These are phyloP conservation scores for Coemansia umbellata DNA, from an alignment of 192 early-diverging fungal species.

Conservation along the genomic window DNA sequence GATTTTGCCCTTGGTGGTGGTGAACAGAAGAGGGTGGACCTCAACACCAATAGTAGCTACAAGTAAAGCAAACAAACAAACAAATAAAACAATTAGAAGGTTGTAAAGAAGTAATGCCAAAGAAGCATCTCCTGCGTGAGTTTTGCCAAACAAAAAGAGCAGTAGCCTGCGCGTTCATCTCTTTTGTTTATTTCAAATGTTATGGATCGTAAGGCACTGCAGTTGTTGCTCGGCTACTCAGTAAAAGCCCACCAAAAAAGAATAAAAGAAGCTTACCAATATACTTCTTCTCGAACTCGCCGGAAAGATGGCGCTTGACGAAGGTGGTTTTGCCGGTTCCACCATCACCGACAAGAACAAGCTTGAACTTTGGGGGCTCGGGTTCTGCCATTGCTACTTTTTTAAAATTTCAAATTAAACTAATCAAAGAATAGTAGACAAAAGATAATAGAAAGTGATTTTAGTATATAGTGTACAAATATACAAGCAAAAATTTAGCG, in stretches of 20 bases:
- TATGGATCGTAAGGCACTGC: not conserved
- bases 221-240: too few species aligned
- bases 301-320: slow-evolving; percentile 99
- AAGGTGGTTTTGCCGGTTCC: slow-evolving; percentile 99
- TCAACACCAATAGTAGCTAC: slow-evolving; percentile 98
- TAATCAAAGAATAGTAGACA: slow-evolving; percentile 12
- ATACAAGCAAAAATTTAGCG: too few species aligned
- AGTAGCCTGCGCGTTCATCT: too few species aligned
- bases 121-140: too few species aligned
- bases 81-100: too few species aligned
- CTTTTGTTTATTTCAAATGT: too few species aligned
- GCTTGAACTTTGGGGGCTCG: slow-evolving; percentile 48
- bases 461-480: too few species aligned
- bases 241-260: too few species aligned
- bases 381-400: slow-evolving; percentile 25
- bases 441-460: too few species aligned
- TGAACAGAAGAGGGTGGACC: slow-evolving; percentile 96
- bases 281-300: slow-evolving; percentile 99
- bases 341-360: slow-evolving; percentile 89
- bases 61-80: slow-evolving; percentile 27
- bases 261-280: slow-evolving; percentile 52
- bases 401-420: slow-evolving; percentile 18
- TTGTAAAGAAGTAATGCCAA: too few species aligned
- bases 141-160: too few species aligned
- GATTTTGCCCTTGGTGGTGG: slow-evolving; percentile 95